These are phyloP conservation scores for Candida neerlandica DNA, from an alignment of 1,139 yeast species.

Conservation along the genomic window DNA sequence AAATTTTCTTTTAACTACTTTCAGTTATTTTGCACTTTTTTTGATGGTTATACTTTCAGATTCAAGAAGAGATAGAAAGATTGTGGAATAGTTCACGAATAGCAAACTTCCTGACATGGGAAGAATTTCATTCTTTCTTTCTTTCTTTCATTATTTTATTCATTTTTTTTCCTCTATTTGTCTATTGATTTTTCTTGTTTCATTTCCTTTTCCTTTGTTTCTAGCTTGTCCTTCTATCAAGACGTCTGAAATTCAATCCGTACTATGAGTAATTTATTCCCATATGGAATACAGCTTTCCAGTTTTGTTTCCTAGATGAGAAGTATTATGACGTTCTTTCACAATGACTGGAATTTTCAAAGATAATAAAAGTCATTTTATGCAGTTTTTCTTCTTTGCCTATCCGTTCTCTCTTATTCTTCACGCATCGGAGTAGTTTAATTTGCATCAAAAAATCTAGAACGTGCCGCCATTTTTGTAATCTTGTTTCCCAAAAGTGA, in stretches of 20 bases:
- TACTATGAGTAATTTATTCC: too few relatives aligned
- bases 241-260: too few relatives aligned
- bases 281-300: too few relatives aligned
- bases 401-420: neutral
- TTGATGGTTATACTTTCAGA: neutral
- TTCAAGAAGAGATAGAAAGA: neutral
- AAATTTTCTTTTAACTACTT: neutral
- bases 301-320: too few relatives aligned
- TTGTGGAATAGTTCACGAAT: neutral
- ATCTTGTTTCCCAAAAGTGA: slow-evolving; percentile 1
- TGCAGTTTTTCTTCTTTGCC: neutral
- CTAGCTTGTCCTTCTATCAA: too few relatives aligned
- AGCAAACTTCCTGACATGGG: neutral
- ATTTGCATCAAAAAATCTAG: slow-evolving; percentile 1
- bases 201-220: too few relatives aligned
- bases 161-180: too few relatives aligned
- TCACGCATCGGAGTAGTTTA: neutral
- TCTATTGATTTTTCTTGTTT: too few relatives aligned
- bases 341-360: too few relatives aligned
- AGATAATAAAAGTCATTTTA: too few relatives aligned
- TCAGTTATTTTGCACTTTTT: neutral
- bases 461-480: neutral
- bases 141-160: neutral
- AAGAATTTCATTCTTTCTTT: neutral
- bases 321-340: neutral